Evolutionary conservation across 2,329 filamentous ascomycete genomes (phyloP).

Genomic region (Corynespora cassiicola): DNA sequence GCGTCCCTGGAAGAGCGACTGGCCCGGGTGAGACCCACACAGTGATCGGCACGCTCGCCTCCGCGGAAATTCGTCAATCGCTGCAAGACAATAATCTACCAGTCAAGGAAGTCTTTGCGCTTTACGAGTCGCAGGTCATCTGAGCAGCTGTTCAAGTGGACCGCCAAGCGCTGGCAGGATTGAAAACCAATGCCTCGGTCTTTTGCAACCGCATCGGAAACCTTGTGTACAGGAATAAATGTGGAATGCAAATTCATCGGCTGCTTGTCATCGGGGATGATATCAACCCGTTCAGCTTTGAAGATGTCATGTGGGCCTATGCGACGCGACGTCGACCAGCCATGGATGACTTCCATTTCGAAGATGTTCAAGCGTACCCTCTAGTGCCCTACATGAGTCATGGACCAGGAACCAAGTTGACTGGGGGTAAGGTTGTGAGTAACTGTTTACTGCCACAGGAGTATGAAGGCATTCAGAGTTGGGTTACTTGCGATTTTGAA

Average conservation of each 20-base stretch:
- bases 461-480: slow-evolving; percentile 47
- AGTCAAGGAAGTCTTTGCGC: slow-evolving; percentile 51
- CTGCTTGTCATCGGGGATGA: slow-evolving; percentile 56
- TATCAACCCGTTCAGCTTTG: slow-evolving; percentile 54
- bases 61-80: slow-evolving; percentile 50
- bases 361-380: slow-evolving; percentile 53
- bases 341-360: slow-evolving; percentile 52
- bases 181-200: slow-evolving; percentile 26
- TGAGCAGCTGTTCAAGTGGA: slow-evolving; percentile 48
- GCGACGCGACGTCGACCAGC: slow-evolving; percentile 54
- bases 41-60: slow-evolving; percentile 50
- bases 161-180: background rate
- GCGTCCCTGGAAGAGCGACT: slow-evolving; percentile 48
- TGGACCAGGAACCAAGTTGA: slow-evolving; percentile 36
- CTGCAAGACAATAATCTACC: slow-evolving; percentile 48
- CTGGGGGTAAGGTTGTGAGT: slow-evolving; percentile 55
- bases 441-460: slow-evolving; percentile 43
- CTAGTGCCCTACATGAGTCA: slow-evolving; percentile 59
- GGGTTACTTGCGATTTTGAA: slow-evolving; percentile 41
- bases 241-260: slow-evolving; percentile 51
- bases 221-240: slow-evolving; percentile 52
- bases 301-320: slow-evolving; percentile 59
- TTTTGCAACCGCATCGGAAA: slow-evolving; percentile 52
- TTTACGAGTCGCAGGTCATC: slow-evolving; percentile 55
- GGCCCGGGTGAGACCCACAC: slow-evolving; percentile 52